Conservation (phyloP, 805 yeast species). For the Lipomyces chichibuensis region DNA sequence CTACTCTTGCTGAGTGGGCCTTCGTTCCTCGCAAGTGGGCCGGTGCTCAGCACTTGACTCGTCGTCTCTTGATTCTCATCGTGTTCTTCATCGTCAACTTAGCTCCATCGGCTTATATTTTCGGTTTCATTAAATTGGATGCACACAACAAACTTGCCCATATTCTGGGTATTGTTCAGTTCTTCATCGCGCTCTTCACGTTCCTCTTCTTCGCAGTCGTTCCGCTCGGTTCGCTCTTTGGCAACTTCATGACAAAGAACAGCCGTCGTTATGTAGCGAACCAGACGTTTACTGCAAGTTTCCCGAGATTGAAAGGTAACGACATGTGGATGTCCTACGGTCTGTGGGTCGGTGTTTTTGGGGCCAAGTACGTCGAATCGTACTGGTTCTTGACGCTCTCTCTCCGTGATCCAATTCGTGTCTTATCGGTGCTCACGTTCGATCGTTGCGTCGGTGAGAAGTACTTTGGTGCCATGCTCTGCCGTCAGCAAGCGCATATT, state of each 20-base stretch:
- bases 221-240: constrained; percentile 97
- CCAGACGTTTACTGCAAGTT: constrained; percentile 93
- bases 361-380: constrained; percentile 87
- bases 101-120: constrained; percentile 84
- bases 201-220: constrained; percentile 83
- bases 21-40: constrained; percentile 99
- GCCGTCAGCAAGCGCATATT: constrained; percentile 85
- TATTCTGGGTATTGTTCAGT: constrained; percentile 80
- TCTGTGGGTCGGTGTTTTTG: constrained; percentile 86
- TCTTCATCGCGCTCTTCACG: constrained; percentile 85
- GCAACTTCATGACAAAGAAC: constrained; percentile 83
- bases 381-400: constrained; percentile 89
- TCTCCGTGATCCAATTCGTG: constrained; percentile 91
- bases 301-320: constrained; percentile 75
- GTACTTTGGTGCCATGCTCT: constrained; percentile 77
- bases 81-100: constrained; percentile 70
- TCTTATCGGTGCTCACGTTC: constrained; percentile 79
- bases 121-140: constrained; percentile 73
- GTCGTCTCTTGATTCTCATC: constrained; percentile 78
- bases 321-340: constrained; percentile 97
- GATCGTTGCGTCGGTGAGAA: constrained; percentile 89
- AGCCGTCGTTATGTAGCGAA: constrained; percentile 89
- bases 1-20: constrained; percentile 90
- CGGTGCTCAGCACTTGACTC: constrained; percentile 94
- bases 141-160: constrained; percentile 71